A percentile compares a stretch with the other conserved stretches of the same genome.
These are phyloP conservation scores for Calvatia gigantea DNA, from an alignment of 768 basidiomycete genomes.

Conservation along the genomic window DNA sequence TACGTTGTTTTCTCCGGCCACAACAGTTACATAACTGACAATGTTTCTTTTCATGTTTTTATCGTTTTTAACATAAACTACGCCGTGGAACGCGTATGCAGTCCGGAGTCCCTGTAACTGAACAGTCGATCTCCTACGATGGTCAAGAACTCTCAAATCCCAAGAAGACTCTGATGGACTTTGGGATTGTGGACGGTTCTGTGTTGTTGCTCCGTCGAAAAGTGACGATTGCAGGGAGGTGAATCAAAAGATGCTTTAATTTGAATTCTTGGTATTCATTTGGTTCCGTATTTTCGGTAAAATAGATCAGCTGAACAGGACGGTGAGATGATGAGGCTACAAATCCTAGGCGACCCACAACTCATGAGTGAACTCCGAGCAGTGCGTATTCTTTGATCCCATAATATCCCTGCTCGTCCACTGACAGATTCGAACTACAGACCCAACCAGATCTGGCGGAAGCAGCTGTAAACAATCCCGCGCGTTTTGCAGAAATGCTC, in stretches of 20 bases:
- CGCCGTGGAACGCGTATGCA: constrained; percentile 27
- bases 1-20: constrained; percentile 32
- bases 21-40: neutral
- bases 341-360: constrained; percentile 78
- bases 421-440: constrained; percentile 39
- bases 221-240: constrained; percentile 44
- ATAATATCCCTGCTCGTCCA: neutral
- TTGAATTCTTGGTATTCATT: neutral
- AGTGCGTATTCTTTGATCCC: constrained; percentile 35
- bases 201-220: constrained; percentile 69
- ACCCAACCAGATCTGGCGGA: constrained; percentile 76
- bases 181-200: constrained; percentile 58
- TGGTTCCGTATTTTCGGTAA: neutral
- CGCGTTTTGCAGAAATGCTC: constrained; percentile 72
- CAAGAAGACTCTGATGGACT: constrained; percentile 64
- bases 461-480: constrained; percentile 66
- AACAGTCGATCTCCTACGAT: constrained; percentile 71
- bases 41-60: neutral
- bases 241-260: constrained; percentile 8
- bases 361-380: constrained; percentile 72
- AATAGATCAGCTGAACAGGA: constrained; percentile 71
- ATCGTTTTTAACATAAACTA: neutral
- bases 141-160: constrained; percentile 62
- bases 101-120: constrained; percentile 70
- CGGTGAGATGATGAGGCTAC: constrained; percentile 87